phyloP scores from a whole-genome alignment of 345 rosid genomes.

The Aurinia saxatilis region DNA sequence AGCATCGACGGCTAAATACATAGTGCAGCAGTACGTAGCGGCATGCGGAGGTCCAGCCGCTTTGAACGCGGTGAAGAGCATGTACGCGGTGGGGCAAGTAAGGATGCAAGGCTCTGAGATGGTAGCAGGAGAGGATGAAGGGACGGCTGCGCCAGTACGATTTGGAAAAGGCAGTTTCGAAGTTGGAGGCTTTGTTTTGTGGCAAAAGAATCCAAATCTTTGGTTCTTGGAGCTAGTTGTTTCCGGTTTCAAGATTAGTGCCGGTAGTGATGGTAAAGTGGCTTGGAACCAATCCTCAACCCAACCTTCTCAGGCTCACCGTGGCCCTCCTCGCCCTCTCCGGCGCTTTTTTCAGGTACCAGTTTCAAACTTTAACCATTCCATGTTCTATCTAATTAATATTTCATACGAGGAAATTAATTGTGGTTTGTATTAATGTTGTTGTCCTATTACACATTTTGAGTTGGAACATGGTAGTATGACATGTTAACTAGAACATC shows the following conservation, averaged over 20 bases:
- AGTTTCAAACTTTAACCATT: neutral
- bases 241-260: slow-evolving; percentile 78
- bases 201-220: slow-evolving; percentile 89
- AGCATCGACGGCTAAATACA: slow-evolving; percentile 79
- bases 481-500: neutral
- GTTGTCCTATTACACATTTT: too few species aligned
- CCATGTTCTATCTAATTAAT: neutral
- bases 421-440: neutral
- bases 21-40: slow-evolving; percentile 77
- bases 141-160: slow-evolving; percentile 26
- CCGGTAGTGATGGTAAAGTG: slow-evolving; percentile 87
- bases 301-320: slow-evolving; percentile 70
- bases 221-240: slow-evolving; percentile 85
- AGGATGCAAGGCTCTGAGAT: slow-evolving; percentile 74
- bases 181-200: slow-evolving; percentile 82
- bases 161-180: slow-evolving; percentile 41
- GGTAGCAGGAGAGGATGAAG: slow-evolving; percentile 52
- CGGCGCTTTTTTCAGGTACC: slow-evolving; percentile 89
- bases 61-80: slow-evolving; percentile 49
- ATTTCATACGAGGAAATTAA: too few species aligned
- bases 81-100: slow-evolving; percentile 90
- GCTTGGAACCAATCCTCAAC: slow-evolving; percentile 90
- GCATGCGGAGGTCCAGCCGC: slow-evolving; percentile 72
- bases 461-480: neutral
- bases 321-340: slow-evolving; percentile 81